These are phyloP conservation scores for Papiliotrema flavescens DNA, from an alignment of 1,284 basidiomycete species.

Conservation along the genomic window DNA sequence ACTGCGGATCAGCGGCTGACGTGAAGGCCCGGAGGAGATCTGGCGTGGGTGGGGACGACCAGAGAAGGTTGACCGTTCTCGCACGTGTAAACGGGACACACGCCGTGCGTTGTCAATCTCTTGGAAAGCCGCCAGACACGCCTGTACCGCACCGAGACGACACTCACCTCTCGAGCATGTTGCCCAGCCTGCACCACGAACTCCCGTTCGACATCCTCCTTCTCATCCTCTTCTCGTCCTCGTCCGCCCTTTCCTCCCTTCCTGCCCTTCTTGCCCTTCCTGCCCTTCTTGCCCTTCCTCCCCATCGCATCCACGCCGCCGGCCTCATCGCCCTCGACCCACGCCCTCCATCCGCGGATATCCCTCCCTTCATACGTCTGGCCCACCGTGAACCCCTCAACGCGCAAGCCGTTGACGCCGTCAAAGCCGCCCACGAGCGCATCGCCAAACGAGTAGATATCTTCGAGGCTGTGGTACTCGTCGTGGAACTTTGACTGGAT, in stretches of 20 bases:
- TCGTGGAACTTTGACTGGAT: constrained; percentile 42
- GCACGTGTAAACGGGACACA: not conserved
- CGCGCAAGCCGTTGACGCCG: constrained; percentile 16
- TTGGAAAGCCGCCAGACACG: too few species aligned
- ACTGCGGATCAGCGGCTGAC: constrained; percentile 51
- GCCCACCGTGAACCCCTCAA: constrained; percentile 32
- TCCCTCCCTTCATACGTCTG: constrained; percentile 33
- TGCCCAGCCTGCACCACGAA: constrained; percentile 72
- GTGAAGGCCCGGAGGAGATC: not conserved
- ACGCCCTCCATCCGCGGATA: constrained; percentile 34
- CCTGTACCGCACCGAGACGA: too few species aligned
- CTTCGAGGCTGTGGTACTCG: constrained; percentile 40
- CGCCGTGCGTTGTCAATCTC: too few species aligned
- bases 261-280: constrained; percentile 5
- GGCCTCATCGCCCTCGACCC: constrained; percentile 13
- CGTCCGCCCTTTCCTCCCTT: constrained; percentile 11
- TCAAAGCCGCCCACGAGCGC: constrained; percentile 32
- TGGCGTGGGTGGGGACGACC: too few species aligned
- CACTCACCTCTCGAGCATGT: constrained; percentile 69
- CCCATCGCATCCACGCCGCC: constrained; percentile 7
- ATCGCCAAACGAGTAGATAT: constrained; percentile 41
- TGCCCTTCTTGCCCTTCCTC: constrained; percentile 4
- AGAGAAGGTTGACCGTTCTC: too few species aligned
- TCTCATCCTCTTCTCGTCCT: constrained; percentile 3
- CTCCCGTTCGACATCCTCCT: constrained; percentile 31